phyloP scores from a whole-genome alignment of 1,284 basidiomycete species.

The Singerocomus inundabilis region DNA sequence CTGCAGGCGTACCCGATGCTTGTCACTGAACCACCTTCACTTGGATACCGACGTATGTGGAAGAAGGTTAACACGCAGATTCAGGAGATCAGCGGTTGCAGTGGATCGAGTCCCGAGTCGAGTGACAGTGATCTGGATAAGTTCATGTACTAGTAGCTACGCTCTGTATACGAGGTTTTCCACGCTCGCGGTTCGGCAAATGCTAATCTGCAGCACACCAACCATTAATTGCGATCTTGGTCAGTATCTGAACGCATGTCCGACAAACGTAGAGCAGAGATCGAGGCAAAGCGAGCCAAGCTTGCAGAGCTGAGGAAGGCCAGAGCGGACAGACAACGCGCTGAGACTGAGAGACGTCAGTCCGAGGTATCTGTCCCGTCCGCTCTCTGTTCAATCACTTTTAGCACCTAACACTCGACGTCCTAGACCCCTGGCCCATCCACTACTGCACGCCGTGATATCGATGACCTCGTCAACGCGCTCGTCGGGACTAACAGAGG shows the following conservation, averaged over 20 bases:
- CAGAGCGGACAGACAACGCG: constrained; percentile 64
- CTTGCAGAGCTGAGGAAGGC: constrained; percentile 81
- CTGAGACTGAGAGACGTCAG: constrained; percentile 52
- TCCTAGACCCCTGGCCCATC: constrained; percentile 35
- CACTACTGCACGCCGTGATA: constrained; percentile 48
- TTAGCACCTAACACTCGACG: background rate
- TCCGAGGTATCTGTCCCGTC: constrained; percentile 40
- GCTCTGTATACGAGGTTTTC: constrained; percentile 10
- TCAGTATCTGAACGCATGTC: constrained; percentile 35
- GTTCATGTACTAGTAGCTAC: background rate
- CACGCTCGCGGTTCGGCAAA: constrained; percentile 12
- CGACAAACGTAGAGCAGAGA: constrained; percentile 70
- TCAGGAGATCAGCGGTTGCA: background rate
- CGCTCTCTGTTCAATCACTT: background rate
- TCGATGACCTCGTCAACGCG: constrained; percentile 66
- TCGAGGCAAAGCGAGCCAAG: constrained; percentile 89
- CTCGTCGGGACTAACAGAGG: constrained; percentile 45
- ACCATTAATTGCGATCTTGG: background rate
- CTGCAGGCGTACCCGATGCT: background rate
- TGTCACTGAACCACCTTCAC: background rate
- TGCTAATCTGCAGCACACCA: background rate
- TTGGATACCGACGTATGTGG: background rate
- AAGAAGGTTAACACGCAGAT: background rate
- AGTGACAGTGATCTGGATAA: background rate
- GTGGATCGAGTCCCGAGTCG: background rate